A percentile compares a stretch with the other conserved stretches of the same genome.
Evolutionary conservation across 768 basidiomycete species (phyloP).

Genomic region (Termitomyces sp.): DNA sequence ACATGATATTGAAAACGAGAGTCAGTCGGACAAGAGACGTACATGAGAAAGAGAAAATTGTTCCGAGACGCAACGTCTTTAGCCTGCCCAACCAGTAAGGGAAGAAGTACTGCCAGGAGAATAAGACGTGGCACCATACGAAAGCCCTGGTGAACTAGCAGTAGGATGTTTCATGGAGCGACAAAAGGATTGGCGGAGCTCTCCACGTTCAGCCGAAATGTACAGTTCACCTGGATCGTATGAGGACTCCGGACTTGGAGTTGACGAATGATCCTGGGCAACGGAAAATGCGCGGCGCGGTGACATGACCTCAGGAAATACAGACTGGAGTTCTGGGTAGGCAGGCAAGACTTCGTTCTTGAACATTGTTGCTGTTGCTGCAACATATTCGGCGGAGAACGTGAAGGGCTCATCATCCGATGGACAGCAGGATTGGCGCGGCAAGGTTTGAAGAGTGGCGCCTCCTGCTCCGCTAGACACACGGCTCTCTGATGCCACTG

Average conservation of each 20-base stretch:
- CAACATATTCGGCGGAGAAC: conserved; percentile 30
- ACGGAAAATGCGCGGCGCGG: conserved; percentile 15
- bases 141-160: conserved; percentile 9
- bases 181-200: conserved; percentile 6
- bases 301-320: conserved; percentile 10
- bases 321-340: conserved; percentile 24
- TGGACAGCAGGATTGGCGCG: conserved; percentile 12
- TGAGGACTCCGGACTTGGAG: conserved; percentile 14
- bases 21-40: background rate
- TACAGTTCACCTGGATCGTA: conserved; percentile 16
- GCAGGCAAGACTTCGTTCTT: conserved; percentile 28
- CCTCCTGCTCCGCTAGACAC: background rate
- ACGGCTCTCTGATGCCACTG: background rate
- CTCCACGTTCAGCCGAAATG: conserved; percentile 8
- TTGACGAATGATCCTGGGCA: conserved; percentile 11
- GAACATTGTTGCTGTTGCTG: conserved; percentile 28
- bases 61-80: conserved; percentile 16
- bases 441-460: conserved; percentile 9
- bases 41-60: background rate
- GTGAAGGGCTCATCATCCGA: conserved; percentile 32
- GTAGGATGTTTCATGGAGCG: conserved; percentile 7
- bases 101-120: conserved; percentile 31
- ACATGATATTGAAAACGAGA: background rate
- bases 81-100: conserved; percentile 45
- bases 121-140: conserved; percentile 19